A percentile compares a stretch with the other conserved stretches of the same genome.
phyloP scores from a whole-genome alignment of 192 early-diverging fungal species.

The Coemansia sp. region DNA sequence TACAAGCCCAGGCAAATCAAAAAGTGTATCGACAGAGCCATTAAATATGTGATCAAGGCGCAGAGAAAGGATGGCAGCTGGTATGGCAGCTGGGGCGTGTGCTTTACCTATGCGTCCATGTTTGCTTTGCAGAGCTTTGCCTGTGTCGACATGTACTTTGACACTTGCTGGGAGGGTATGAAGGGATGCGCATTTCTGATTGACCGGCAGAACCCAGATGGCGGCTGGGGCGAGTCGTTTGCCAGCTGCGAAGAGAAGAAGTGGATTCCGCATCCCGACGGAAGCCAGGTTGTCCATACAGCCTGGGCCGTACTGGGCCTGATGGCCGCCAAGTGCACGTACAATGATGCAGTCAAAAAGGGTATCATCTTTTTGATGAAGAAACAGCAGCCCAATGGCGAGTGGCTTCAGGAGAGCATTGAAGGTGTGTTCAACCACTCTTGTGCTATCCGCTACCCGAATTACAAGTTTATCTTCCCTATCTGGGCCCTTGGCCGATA shows the following conservation, averaged over 20 bases:
- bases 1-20: constrained; percentile 81
- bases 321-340: constrained; percentile 85
- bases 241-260: constrained; percentile 54
- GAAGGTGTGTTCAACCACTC: constrained; percentile 98
- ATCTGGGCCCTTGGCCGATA: constrained; percentile 90
- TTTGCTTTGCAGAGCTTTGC: constrained; percentile 86
- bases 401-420: constrained; percentile 95
- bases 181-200: constrained; percentile 89
- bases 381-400: constrained; percentile 84
- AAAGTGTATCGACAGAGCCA: constrained; percentile 56
- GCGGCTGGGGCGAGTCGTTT: constrained; percentile 98
- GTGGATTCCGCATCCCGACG: constrained; percentile 43
- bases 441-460: constrained; percentile 83
- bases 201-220: constrained; percentile 82
- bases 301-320: constrained; percentile 84
- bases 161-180: constrained; percentile 67
- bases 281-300: constrained; percentile 91
- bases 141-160: constrained; percentile 77
- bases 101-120: constrained; percentile 94
- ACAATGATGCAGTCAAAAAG: constrained; percentile 60
- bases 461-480: constrained; percentile 91
- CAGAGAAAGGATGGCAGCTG: constrained; percentile 86
- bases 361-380: constrained; percentile 72
- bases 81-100: constrained; percentile 97
- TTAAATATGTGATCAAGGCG: constrained; percentile 67